Base-by-base conservation (phyloP, 768 basidiomycete species). In the Chalciporus piperatus region DNA sequence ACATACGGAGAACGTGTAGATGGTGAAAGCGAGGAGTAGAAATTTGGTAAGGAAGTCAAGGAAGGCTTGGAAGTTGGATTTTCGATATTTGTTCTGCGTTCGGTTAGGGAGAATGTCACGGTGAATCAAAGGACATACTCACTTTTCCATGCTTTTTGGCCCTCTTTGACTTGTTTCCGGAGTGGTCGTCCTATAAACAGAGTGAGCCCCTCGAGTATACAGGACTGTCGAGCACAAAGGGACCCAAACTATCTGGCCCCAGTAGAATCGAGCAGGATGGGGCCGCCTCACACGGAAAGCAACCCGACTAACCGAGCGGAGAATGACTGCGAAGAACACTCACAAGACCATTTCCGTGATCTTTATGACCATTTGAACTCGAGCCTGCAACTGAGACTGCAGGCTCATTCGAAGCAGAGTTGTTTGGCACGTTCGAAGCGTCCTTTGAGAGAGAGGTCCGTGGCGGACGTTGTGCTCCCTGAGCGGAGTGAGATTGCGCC, bases 1-100 rank as follows among this genome's bases (percentile, higher is more conserved):
- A 60, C 84, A 85, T 12, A 75, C 70, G 25, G 74, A 58, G 27
- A 81, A 63, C 2, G 79, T 69, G 65, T 87, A 87, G 43, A 79
- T 52, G n/a, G 69, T 67, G 54, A 82, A 75, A 6, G 71, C 64
- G 11, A 81, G 60, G 23, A 81, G 58, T 52, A 83, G 73, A 27
- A 82, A 52, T 48, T 69, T 72, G 54, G 72, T 69, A 19, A 81
- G 56, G 33, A 76, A 65, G 50, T 78, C 74, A 23, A 70, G 57
- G 42, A 76, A 65, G 43, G 63, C 67, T 28, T 66, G 62, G 20
- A 65, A 62, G 25, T 64, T 60, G 51, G 59, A 59, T 61, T 66
- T 68, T 56, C 54, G 65, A 44, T 53, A 45, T 57, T 65, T 63
- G 64, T 68, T 62, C 64, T 59, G 11, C 11, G 17, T 39, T 19